Base-by-base conservation (phyloP, 495 filamentous ascomycete species). In the Penicillium canescens region DNA sequence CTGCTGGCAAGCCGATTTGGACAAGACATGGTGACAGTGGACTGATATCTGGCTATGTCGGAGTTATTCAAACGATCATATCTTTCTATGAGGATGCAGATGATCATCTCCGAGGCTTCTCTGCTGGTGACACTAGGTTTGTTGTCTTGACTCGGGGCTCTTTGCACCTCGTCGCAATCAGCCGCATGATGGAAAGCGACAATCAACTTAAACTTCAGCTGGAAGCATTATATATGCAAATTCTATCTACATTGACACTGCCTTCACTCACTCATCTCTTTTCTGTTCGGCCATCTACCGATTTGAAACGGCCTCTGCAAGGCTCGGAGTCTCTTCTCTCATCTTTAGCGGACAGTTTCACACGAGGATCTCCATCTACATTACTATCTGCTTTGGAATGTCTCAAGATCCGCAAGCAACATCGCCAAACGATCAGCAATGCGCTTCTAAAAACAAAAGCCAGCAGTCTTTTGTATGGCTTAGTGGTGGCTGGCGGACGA, bases 1-100 rank as follows among this genome's bases (percentile, higher is more conserved):
- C 90, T 10, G 94, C 95, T 28, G 95, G 95, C n/a, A 99, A 99
- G 66, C 95, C 95, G 4, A 93, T 99, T 35, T 99, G 91, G 70
- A 96, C 90, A 52, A 81, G 95, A 50, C 91, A 99, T 67, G 95
- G 95, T 21, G 91, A 96, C 55, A 82, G 95, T 55, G 84, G 86
- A 16, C 73, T 98, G 34, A 87, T 97, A 58, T 96, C 91, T 43
- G 86, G 86, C 34, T 96, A 93, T 62, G 92, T 96, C 72, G 95
- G 95, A n/a, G 85, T 97, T 13, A 87, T 96, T 7, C 95, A 98
- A 59, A 97, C 95, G 44, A 93, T 98, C 62, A 95, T 99, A 46
- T 96, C 95, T 4, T 98, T 96, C 73, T 97, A 95, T 62, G 86
- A 96, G 64, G 84, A 85, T 16, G 80, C 84, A 18, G 78, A 87